Conservation (phyloP, 148 eudicot species). For the Suaeda aralocaspica region DNA sequence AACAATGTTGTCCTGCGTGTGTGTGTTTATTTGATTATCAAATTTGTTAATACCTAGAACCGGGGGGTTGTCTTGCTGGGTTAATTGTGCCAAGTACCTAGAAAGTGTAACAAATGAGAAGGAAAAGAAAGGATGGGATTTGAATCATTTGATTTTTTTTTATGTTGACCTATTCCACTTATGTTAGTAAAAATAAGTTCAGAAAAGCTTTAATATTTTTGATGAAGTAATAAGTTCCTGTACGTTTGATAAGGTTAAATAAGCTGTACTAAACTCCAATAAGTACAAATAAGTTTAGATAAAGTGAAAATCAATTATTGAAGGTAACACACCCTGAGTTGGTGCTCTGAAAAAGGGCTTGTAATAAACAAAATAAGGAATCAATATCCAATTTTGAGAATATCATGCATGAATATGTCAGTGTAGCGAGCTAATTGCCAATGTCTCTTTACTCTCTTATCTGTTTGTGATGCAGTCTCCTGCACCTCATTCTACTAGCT, state of each 20-base stretch:
- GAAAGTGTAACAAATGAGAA: not conserved
- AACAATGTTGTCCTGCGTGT: too few relatives aligned
- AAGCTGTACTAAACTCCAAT: too few relatives aligned
- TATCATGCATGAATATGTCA: not conserved
- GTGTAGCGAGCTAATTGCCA: not conserved
- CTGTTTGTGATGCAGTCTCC: slow-evolving; percentile 44
- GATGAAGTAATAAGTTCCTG: too few relatives aligned
- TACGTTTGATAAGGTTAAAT: too few relatives aligned
- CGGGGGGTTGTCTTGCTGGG: not conserved
- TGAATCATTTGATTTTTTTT: too few relatives aligned
- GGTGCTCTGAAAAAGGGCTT: not conserved
- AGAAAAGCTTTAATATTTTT: too few relatives aligned
- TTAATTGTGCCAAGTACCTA: too few relatives aligned
- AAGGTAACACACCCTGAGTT: too few relatives aligned
- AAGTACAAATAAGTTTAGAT: too few relatives aligned
- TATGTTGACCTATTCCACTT: too few relatives aligned
- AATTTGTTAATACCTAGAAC: not conserved
- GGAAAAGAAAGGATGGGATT: not conserved
- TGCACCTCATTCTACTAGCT: slow-evolving; percentile 62
- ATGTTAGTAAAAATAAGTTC: too few relatives aligned
- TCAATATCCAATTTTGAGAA: not conserved
- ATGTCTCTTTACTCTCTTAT: not conserved
- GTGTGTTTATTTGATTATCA: not conserved
- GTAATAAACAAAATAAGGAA: not conserved
- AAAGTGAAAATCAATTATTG: too few relatives aligned